These are phyloP conservation scores for Sarcocystis neurona DNA, from an alignment of 169 alveolate species.

Conservation along the genomic window DNA sequence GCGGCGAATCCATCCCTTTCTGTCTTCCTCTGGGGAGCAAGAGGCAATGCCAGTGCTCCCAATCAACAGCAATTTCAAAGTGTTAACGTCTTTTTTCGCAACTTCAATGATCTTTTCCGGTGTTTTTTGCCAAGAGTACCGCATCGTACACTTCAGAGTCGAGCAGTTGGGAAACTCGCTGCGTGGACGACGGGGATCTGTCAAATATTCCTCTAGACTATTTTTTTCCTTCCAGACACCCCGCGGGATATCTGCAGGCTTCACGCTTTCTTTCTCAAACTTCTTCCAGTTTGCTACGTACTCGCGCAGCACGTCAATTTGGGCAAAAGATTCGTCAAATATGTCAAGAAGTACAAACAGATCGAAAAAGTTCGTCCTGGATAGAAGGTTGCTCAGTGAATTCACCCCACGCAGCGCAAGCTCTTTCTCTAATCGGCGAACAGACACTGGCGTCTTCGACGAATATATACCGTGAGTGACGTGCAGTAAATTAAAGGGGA, in stretches of 20 bases:
- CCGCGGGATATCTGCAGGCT: conserved; percentile 39
- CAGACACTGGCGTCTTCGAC: conserved; percentile 1
- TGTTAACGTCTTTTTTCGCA: conserved; percentile 30
- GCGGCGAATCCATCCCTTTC: too few species aligned
- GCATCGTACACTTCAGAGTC: conserved; percentile 31
- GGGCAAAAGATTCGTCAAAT: conserved; percentile 37
- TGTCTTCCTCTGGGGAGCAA: background rate
- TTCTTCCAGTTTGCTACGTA: conserved; percentile 15
- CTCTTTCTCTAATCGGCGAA: conserved; percentile 22
- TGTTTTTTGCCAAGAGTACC: background rate
- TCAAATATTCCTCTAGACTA: background rate
- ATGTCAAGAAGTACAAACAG: conserved; percentile 28
- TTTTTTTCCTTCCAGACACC: background rate
- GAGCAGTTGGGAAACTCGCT: conserved; percentile 51
- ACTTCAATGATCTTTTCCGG: conserved; percentile 9
- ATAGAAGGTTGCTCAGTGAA: conserved; percentile 15
- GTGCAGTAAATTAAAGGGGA: conserved; percentile 36
- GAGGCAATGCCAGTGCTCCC: conserved; percentile 34
- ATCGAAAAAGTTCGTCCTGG: conserved; percentile 44
- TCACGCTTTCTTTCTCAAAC: background rate
- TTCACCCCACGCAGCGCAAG: conserved; percentile 34
- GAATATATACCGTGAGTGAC: conserved; percentile 31
- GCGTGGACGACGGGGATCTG: background rate
- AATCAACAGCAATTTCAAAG: conserved; percentile 36
- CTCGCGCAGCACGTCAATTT: conserved; percentile 32